Percentiles rank a stretch among this genome's conserved stretches.
These are phyloP conservation scores for Suillus spraguei DNA, from an alignment of 768 basidiomycete species.

Conservation along the genomic window DNA sequence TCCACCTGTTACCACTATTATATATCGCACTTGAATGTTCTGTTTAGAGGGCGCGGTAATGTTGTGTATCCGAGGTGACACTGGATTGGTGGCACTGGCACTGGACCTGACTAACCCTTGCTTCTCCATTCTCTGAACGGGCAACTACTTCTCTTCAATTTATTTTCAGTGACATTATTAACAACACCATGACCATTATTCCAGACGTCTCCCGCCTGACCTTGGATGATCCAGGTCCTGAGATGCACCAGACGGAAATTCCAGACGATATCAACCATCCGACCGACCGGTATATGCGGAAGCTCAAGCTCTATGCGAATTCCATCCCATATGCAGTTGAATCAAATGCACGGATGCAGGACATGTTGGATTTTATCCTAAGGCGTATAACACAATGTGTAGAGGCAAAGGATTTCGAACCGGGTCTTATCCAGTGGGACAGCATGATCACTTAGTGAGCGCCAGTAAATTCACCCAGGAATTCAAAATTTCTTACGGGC, in stretches of 20 bases:
- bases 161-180: background rate
- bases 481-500: conserved; percentile 19
- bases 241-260: conserved; percentile 21
- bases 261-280: conserved; percentile 35
- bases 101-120: conserved; percentile 10
- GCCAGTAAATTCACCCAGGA: conserved; percentile 1
- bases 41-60: background rate
- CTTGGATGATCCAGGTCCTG: conserved; percentile 39
- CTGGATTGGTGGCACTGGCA: too few relatives aligned
- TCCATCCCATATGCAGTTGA: conserved; percentile 81
- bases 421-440: conserved; percentile 81
- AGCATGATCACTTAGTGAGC: conserved; percentile 73
- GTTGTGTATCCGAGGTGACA: background rate
- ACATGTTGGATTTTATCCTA: conserved; percentile 73
- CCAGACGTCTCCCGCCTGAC: conserved; percentile 51
- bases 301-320: conserved; percentile 61
- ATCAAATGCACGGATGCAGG: conserved; percentile 72
- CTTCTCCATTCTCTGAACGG: background rate
- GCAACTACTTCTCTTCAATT: conserved; percentile 6
- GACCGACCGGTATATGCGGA: conserved; percentile 52
- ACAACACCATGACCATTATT: conserved; percentile 33
- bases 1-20: background rate
- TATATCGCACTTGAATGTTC: background rate
- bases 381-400: conserved; percentile 71
- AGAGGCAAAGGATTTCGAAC: conserved; percentile 81